Conservation (phyloP, 169 alveolate genomes). For the Cryptosporidium parvum region DNA sequence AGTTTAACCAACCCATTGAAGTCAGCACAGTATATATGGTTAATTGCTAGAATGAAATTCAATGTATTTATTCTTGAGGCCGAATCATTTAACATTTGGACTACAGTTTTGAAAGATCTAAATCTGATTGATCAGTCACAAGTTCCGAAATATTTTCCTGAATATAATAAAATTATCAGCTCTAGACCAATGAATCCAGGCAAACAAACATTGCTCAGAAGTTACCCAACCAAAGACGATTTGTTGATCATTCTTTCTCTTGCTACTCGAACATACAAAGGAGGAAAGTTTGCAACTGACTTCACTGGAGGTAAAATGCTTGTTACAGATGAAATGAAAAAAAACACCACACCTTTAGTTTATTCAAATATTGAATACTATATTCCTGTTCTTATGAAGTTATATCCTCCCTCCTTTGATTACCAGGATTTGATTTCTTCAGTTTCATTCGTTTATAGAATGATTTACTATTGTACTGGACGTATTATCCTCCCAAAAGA, state of each 20-base stretch:
- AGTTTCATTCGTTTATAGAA: conserved; percentile 52
- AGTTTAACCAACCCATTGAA: conserved; percentile 31
- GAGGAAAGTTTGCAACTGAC: conserved; percentile 68
- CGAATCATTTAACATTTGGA: conserved; percentile 31
- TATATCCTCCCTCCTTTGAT: conserved; percentile 50
- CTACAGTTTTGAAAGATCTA: neutral
- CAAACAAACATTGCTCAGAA: neutral
- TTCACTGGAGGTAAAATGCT: conserved; percentile 33
- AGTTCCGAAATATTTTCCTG: conserved; percentile 1
- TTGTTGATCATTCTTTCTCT: conserved; percentile 14
- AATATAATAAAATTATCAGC: conserved; percentile 18
- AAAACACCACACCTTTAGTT: conserved; percentile 45
- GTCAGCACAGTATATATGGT: conserved; percentile 52
- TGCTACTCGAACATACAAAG: conserved; percentile 12
- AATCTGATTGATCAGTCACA: neutral
- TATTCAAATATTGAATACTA: conserved; percentile 50
- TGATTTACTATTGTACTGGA: conserved; percentile 55
- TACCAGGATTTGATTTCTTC: conserved; percentile 18
- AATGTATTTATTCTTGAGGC: conserved; percentile 7
- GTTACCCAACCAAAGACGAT: conserved; percentile 41
- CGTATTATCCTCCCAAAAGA: conserved; percentile 30
- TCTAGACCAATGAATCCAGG: conserved; percentile 27
- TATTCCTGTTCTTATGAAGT: conserved; percentile 21
- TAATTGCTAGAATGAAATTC: conserved; percentile 13
- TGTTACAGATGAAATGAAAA: neutral